A percentile compares a stretch with the other conserved stretches of the same genome.
phyloP scores from a whole-genome alignment of 1,284 basidiomycete species.

The Fomitopsis palustris region DNA sequence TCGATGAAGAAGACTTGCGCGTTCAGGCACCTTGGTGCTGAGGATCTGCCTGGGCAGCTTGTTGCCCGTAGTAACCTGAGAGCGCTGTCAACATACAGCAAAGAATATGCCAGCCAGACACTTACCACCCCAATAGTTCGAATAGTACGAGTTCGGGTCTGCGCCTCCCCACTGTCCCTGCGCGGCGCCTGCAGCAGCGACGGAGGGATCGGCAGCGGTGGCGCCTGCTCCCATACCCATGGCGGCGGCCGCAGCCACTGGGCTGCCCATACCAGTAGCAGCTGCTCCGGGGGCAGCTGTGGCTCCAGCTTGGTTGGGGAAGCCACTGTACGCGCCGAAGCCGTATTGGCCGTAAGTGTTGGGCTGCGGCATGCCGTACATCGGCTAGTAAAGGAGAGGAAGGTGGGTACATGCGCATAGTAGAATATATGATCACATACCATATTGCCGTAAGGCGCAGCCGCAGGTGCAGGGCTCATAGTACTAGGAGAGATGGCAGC shows the following conservation, averaged over 20 bases:
- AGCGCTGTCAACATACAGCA: constrained; percentile 1
- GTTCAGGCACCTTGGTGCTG: constrained; percentile 55
- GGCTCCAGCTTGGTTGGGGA: constrained; percentile 57
- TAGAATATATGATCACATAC: constrained; percentile 36
- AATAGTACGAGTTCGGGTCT: constrained; percentile 75
- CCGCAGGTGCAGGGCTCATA: constrained; percentile 63
- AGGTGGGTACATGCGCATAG: constrained; percentile 7
- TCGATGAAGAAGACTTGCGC: constrained; percentile 8
- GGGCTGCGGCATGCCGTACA: constrained; percentile 86
- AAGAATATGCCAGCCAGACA: constrained; percentile 11
- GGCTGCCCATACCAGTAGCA: constrained; percentile 67
- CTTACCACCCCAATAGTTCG: constrained; percentile 82
- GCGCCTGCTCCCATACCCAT: constrained; percentile 55
- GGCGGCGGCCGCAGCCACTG: constrained; percentile 47
- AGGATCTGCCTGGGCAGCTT: constrained; percentile 49
- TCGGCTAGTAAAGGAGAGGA: constrained; percentile 46
- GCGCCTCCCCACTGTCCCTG: constrained; percentile 68
- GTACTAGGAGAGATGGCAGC: constrained; percentile 47
- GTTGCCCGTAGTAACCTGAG: constrained; percentile 76
- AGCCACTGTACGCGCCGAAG: constrained; percentile 70
- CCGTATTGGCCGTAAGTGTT: constrained; percentile 78
- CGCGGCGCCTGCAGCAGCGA: constrained; percentile 49
- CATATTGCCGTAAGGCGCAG: constrained; percentile 71
- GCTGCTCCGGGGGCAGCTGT: constrained; percentile 61
- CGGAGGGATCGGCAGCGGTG: constrained; percentile 51